phyloP scores from a whole-genome alignment of 2,329 filamentous ascomycete species.

The Clathrospora elynae region DNA sequence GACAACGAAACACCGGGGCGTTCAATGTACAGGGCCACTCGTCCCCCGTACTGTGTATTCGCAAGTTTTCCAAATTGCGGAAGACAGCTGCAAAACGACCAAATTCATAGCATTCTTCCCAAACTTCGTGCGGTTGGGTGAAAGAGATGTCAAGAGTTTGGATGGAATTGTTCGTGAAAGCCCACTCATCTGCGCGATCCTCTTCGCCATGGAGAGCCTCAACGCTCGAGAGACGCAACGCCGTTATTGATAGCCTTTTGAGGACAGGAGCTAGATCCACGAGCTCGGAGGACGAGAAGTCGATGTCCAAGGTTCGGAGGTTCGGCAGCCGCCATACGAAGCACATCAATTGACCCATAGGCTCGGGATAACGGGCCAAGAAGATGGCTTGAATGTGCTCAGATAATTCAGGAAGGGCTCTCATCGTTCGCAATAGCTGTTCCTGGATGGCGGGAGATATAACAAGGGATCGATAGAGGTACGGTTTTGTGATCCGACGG shows the following conservation, averaged over 20 bases:
- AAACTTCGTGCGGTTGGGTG: not conserved
- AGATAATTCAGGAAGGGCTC: not conserved
- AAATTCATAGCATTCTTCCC: slow-evolving; percentile 7
- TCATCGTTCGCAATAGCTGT: not conserved
- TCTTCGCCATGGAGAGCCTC: not conserved
- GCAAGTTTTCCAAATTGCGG: slow-evolving; percentile 2
- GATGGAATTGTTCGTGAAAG: slow-evolving; percentile 10
- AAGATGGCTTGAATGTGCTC: slow-evolving; percentile 1
- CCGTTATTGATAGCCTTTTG: slow-evolving; percentile 4
- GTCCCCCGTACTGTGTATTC: slow-evolving; percentile 5
- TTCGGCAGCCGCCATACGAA: slow-evolving; percentile 5
- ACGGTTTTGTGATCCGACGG: slow-evolving; percentile 11
- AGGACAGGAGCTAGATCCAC: slow-evolving; percentile 5
- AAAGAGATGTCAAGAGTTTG: slow-evolving; percentile 10
- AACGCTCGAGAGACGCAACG: slow-evolving; percentile 3
- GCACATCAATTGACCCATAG: not conserved
- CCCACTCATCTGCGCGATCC: slow-evolving; percentile 1
- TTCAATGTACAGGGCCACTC: not conserved
- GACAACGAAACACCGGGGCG: slow-evolving; percentile 5
- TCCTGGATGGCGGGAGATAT: not conserved
- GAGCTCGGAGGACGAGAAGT: not conserved
- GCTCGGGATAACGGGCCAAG: not conserved
- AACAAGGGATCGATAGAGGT: slow-evolving; percentile 12
- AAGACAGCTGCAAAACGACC: slow-evolving; percentile 7
- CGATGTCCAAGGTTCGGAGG: slow-evolving; percentile 8